A percentile compares a stretch with the other conserved stretches of the same genome.
Conservation (phyloP, 495 filamentous ascomycete species). For the Parachaetomium inaequale region DNA sequence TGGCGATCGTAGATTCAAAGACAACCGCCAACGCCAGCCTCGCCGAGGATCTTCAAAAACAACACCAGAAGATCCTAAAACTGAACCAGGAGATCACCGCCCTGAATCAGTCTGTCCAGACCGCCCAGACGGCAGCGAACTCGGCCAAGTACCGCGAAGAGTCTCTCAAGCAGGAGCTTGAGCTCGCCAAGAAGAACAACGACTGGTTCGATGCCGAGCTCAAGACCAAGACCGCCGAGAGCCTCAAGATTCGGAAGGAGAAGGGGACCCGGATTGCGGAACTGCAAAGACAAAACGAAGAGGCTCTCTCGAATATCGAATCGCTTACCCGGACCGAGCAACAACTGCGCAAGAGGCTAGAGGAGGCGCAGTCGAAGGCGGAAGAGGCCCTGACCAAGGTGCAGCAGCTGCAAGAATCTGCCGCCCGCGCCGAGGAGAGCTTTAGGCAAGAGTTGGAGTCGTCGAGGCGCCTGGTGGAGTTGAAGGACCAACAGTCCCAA, state of each 20-base stretch:
- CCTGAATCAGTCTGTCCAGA: conserved; percentile 77
- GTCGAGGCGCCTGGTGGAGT: conserved; percentile 71
- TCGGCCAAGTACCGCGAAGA: conserved; percentile 85
- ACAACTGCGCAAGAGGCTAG: conserved; percentile 70
- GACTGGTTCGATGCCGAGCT: conserved; percentile 90
- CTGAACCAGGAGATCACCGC: conserved; percentile 73
- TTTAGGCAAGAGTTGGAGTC: conserved; percentile 81
- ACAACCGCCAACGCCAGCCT: conserved; percentile 80
- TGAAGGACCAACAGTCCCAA: conserved; percentile 78
- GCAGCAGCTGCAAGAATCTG: conserved; percentile 79
- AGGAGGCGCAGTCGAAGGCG: conserved; percentile 79
- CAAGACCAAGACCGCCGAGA: conserved; percentile 79
- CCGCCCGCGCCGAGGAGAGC: conserved; percentile 70
- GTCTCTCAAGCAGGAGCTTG: conserved; percentile 80
- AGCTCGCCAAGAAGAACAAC: conserved; percentile 77
- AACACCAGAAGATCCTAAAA: conserved; percentile 83
- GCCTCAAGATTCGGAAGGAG: conserved; percentile 89
- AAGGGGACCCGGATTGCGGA: conserved; percentile 82
- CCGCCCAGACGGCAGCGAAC: conserved; percentile 68
- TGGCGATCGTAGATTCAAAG: conserved; percentile 85
- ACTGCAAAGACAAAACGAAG: conserved; percentile 84
- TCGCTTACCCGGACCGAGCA: conserved; percentile 74
- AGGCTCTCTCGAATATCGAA: conserved; percentile 69
- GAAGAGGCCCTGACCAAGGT: conserved; percentile 78
- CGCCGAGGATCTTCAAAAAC: conserved; percentile 75